Evolutionary conservation across 2,329 filamentous ascomycete species (phyloP).

Genomic region (Fusarium falciforme): DNA sequence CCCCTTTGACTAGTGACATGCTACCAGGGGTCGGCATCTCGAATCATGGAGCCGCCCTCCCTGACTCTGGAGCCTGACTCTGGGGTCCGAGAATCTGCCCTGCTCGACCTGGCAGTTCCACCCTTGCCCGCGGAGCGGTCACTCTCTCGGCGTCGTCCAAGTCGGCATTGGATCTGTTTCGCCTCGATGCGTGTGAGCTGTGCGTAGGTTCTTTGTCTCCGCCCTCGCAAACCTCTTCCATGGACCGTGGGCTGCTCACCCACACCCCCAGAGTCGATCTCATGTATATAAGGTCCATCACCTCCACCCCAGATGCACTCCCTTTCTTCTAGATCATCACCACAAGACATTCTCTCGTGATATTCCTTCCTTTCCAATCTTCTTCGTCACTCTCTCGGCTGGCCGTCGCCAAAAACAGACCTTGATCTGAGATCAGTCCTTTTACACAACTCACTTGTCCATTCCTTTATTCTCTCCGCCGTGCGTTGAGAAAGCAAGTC

Average conservation of each 20-base stretch:
- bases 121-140: constrained; percentile 22
- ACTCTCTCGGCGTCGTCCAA: constrained; percentile 25
- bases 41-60: constrained; percentile 38
- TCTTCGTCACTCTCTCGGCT: constrained; percentile 41
- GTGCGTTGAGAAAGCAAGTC: constrained; percentile 44
- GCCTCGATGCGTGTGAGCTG: constrained; percentile 27
- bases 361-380: constrained; percentile 35
- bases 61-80: constrained; percentile 15
- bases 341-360: constrained; percentile 35
- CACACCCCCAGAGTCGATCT: constrained; percentile 19
- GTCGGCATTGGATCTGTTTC: constrained; percentile 24
- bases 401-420: constrained; percentile 40
- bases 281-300: constrained; percentile 38
- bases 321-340: constrained; percentile 15
- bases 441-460: constrained; percentile 33
- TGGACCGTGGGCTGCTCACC: constrained; percentile 16
- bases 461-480: constrained; percentile 42
- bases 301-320: constrained; percentile 26
- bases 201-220: constrained; percentile 31
- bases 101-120: constrained; percentile 8
- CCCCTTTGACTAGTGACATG: constrained; percentile 28
- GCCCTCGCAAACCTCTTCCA: constrained; percentile 24
- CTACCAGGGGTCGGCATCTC: constrained; percentile 27
- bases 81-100: not conserved
- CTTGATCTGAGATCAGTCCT: constrained; percentile 46